Base-by-base conservation (phyloP, 2,329 filamentous ascomycete genomes). In the Aureobasidium melanogenum region DNA sequence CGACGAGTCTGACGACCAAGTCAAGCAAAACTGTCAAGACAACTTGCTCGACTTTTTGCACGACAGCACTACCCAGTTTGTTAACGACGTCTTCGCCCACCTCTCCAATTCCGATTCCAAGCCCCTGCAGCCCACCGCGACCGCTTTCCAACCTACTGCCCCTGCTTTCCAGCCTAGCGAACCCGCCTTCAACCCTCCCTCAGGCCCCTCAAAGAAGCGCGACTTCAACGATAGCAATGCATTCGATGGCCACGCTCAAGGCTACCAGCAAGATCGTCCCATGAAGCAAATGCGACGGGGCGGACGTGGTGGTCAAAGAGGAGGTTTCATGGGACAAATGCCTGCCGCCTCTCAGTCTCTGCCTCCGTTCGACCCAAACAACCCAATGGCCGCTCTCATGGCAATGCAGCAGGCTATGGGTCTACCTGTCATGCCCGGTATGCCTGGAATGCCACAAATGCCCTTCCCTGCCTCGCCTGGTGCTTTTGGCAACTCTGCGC, bases 31-130 rank as follows among this genome's bases (percentile, higher is more conserved):
- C 56, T 91, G 88, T 72, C 80, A 89, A 69, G 79, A 83, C 58
- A 87, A 91, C 71, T 84, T 93, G 43, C 82, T 83, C 2, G 88
- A 92, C 70, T 93, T 93, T 70, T 74, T 93, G 19, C 84, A 84
- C 68, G 86, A 90, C 68, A 82, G 39, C 47, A 62, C 61, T 2
- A 2, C 54, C 67, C 80, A 84, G 1, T 91, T 93, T 66, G 85
- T 91, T 36, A 78, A 86, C 68, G 87, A 91, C 67, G 80, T 92
- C 22, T 87, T 92, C 68, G 73, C 81, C 55, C 83, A 84, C 5
- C 81, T 93, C 62, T 82, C 82, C 69, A 86, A 82, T 63, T 71
- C 67, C 68, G 32, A 50, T 54, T 46, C 57, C 19, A 34, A 51
- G 38, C 57, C 57, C n/a, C 28, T 58, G 5, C 28, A 39, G 24